Conservation (phyloP, 2,329 filamentous ascomycete genomes). For the Penicillium sp. region DNA sequence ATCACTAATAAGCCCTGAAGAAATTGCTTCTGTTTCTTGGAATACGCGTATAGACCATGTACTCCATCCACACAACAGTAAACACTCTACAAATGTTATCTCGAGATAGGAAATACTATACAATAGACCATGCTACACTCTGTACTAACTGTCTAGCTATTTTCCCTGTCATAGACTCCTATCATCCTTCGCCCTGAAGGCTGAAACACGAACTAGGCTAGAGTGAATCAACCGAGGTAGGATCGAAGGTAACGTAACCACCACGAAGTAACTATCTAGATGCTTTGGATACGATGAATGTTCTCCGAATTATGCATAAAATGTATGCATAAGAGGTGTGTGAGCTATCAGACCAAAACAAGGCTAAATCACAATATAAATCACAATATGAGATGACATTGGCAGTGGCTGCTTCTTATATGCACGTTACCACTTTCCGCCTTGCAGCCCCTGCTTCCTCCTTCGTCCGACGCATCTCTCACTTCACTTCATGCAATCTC, state of each 20-base stretch:
- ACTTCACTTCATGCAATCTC: background rate
- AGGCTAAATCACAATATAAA: background rate
- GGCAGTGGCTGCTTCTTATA: background rate
- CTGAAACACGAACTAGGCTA: background rate
- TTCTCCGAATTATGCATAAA: background rate
- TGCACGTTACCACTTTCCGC: background rate
- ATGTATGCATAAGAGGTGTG: background rate
- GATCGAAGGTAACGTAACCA: slow-evolving; percentile 12
- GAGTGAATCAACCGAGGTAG: background rate
- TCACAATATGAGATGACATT: background rate
- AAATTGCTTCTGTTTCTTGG: slow-evolving; percentile 2
- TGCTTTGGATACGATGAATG: background rate
- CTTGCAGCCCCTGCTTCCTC: background rate
- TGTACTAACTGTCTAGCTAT: background rate
- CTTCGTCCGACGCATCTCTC: background rate
- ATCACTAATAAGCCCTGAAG: slow-evolving; percentile 12
- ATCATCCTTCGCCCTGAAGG: background rate
- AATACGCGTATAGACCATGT: background rate
- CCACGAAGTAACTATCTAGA: slow-evolving; percentile 1
- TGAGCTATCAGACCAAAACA: background rate
- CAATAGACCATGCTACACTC: no score
- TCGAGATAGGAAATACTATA: background rate
- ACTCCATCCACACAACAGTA: no score
- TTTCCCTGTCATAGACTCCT: no score
- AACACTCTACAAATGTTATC: background rate